These are phyloP conservation scores for Globisporangium cylindrosporum DNA, from an alignment of 352 stramenopile genomes.

Conservation along the genomic window DNA sequence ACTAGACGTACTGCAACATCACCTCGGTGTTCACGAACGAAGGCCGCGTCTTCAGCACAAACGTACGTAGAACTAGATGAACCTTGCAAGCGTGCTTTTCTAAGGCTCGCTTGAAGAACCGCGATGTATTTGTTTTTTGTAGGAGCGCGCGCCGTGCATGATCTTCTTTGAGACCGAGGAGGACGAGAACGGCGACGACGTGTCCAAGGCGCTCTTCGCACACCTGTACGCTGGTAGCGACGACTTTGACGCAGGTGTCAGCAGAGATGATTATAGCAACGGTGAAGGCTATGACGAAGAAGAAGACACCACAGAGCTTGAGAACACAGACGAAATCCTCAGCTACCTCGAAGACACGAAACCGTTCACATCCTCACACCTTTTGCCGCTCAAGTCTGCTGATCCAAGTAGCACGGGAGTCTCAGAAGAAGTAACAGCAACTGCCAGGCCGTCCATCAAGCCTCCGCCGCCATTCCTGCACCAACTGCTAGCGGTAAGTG, in stretches of 20 bases:
- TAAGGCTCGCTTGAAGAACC: neutral
- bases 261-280: neutral
- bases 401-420: neutral
- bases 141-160: conserved; percentile 76
- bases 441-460: neutral
- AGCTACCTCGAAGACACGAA: conserved; percentile 11
- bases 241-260: conserved; percentile 19
- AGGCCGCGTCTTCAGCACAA: conserved; percentile 80
- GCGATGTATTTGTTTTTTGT: neutral
- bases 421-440: neutral
- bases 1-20: conserved; percentile 61
- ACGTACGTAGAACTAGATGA: conserved; percentile 28
- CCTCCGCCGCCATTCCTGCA: conserved; percentile 3
- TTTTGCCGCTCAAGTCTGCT: neutral
- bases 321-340: conserved; percentile 16
- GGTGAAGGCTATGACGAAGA: conserved; percentile 10
- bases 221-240: conserved; percentile 45
- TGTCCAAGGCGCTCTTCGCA: conserved; percentile 64
- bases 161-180: conserved; percentile 71
- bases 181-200: conserved; percentile 39
- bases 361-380: neutral
- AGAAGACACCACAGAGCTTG: conserved; percentile 13
- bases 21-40: conserved; percentile 53
- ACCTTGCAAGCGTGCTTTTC: neutral
- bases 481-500: conserved; percentile 13